phyloP scores from a whole-genome alignment of 441 rosid species.

The Euphorbia neoarborescens region DNA sequence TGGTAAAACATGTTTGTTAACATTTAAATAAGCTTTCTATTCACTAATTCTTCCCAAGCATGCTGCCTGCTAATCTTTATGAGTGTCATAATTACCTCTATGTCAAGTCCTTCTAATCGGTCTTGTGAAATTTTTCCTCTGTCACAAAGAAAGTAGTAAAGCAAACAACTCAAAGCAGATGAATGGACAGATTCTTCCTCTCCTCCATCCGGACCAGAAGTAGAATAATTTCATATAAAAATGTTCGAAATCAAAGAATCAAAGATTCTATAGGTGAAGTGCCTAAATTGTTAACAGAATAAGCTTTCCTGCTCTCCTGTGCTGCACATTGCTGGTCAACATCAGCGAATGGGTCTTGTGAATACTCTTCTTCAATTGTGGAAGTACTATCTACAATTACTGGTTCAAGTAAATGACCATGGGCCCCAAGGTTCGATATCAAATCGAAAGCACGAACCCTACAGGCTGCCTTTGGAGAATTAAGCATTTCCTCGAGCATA shows the following conservation, averaged over 20 bases:
- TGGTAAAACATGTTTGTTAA: constrained; percentile 85
- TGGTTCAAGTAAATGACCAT: constrained; percentile 89
- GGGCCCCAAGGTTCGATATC: constrained; percentile 94
- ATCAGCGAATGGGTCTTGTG: constrained; percentile 62
- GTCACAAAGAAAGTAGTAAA: constrained; percentile 90
- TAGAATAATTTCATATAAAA: too few species aligned
- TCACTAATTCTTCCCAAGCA: constrained; percentile 98
- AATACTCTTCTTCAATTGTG: constrained; percentile 74
- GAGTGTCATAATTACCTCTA: constrained; percentile 84
- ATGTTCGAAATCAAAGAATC: constrained; percentile 94
- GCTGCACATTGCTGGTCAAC: constrained; percentile 46
- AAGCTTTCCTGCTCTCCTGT: constrained; percentile 43
- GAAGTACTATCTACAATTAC: constrained; percentile 56
- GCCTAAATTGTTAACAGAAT: constrained; percentile 42
- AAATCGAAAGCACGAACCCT: constrained; percentile 92
- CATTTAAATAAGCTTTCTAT: constrained; percentile 83
- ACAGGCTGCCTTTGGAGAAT: constrained; percentile 67
- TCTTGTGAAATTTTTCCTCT: constrained; percentile 78
- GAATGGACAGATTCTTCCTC: constrained; percentile 93
- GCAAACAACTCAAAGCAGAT: constrained; percentile 92
- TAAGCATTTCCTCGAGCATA: constrained; percentile 97
- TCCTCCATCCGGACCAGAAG: constrained; percentile 91
- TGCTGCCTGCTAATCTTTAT: constrained; percentile 63
- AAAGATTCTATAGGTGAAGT: constrained; percentile 62
- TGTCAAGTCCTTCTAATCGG: constrained; percentile 86